These are phyloP conservation scores for Lichina pygmaea DNA, from an alignment of 495 filamentous ascomycete species.

Conservation along the genomic window DNA sequence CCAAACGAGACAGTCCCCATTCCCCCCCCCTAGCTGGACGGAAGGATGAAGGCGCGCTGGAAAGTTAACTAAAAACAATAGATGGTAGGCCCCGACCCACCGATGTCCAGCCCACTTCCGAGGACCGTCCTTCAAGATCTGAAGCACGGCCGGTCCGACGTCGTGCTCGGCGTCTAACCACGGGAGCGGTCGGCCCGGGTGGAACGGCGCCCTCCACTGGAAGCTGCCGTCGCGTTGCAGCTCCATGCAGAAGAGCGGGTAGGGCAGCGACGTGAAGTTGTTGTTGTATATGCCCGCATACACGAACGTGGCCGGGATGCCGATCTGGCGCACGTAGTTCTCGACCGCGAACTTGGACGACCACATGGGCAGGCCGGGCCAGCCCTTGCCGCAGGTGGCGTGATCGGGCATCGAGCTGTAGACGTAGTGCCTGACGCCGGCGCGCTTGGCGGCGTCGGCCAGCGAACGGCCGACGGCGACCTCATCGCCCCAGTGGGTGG, in stretches of 20 bases:
- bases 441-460: slow-evolving; percentile 69
- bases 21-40: slow-evolving; percentile 2
- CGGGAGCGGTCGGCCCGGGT: slow-evolving; percentile 64
- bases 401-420: slow-evolving; percentile 97
- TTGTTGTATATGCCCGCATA: slow-evolving; percentile 98
- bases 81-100: slow-evolving; percentile 16
- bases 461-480: slow-evolving; percentile 61
- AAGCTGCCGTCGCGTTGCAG: slow-evolving; percentile 60
- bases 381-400: slow-evolving; percentile 37
- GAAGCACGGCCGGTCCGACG: slow-evolving; percentile 75
- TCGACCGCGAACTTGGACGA: slow-evolving; percentile 75
- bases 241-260: slow-evolving; percentile 87
- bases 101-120: slow-evolving; percentile 63
- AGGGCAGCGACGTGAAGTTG: slow-evolving; percentile 84
- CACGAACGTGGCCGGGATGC: slow-evolving; percentile 67
- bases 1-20: neutral
- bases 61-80: neutral
- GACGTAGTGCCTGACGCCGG: slow-evolving; percentile 70
- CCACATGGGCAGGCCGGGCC: slow-evolving; percentile 75
- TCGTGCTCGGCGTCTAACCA: slow-evolving; percentile 97
- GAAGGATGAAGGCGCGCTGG: neutral
- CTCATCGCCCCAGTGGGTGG: slow-evolving; percentile 92
- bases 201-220: slow-evolving; percentile 83
- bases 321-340: slow-evolving; percentile 64
- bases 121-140: slow-evolving; percentile 84